A percentile compares a stretch with the other conserved stretches of the same genome.
These are phyloP conservation scores for Fusarium scirpi DNA, from an alignment of 2,329 filamentous ascomycete genomes.

Conservation along the genomic window DNA sequence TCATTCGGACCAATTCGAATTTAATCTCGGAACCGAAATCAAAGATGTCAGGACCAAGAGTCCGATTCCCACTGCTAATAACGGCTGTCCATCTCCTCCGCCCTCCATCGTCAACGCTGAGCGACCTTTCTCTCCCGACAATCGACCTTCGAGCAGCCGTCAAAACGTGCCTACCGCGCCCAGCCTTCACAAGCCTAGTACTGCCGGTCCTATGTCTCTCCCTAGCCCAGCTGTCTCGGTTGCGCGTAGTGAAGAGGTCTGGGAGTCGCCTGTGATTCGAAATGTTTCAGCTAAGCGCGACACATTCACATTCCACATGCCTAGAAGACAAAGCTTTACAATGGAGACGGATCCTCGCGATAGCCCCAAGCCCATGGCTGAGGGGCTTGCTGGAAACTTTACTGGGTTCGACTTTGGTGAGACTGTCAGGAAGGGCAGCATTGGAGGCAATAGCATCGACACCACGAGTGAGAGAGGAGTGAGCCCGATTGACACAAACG, in stretches of 20 bases:
- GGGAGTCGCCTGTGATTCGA: constrained; percentile 58
- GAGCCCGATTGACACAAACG: constrained; percentile 36
- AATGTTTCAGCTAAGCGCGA: constrained; percentile 64
- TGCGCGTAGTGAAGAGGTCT: constrained; percentile 56
- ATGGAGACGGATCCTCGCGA: constrained; percentile 57
- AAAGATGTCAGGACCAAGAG: constrained; percentile 26
- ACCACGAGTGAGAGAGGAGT: constrained; percentile 29
- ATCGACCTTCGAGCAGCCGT: constrained; percentile 34
- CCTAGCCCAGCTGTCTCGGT: constrained; percentile 59
- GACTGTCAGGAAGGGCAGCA: constrained; percentile 42
- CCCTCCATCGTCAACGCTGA: constrained; percentile 52
- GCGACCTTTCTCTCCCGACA: constrained; percentile 43
- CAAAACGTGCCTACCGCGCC: constrained; percentile 41
- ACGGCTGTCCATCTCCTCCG: constrained; percentile 55
- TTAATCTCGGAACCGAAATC: constrained; percentile 45
- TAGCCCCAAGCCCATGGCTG: constrained; percentile 42
- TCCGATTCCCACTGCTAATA: constrained; percentile 15
- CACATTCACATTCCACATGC: constrained; percentile 60
- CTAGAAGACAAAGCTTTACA: constrained; percentile 61
- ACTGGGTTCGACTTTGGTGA: constrained; percentile 55
- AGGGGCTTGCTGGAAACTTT: constrained; percentile 55
- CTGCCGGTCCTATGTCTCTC: constrained; percentile 50
- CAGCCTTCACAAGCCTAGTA: constrained; percentile 46
- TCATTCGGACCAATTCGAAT: constrained; percentile 57
- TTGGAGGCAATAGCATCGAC: constrained; percentile 31